Conservation (phyloP, 2,329 filamentous ascomycete species). For the Alternaria tenuissima region DNA sequence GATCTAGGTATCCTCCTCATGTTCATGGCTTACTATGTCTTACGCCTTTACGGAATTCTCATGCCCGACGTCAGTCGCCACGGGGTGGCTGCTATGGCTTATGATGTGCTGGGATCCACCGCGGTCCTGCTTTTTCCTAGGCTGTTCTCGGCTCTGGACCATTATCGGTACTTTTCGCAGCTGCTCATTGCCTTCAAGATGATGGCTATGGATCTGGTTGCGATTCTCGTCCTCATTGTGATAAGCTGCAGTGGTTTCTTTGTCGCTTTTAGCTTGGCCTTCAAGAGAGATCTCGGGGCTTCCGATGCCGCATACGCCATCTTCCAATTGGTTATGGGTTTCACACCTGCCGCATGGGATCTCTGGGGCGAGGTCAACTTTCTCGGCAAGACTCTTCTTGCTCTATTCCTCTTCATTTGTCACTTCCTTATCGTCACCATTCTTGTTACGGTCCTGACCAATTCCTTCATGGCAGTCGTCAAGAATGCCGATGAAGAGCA, state of each 20-base stretch:
- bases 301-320: conserved; percentile 84
- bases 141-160: conserved; percentile 90
- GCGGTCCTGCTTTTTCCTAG: conserved; percentile 89
- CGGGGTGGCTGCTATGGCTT: conserved; percentile 82
- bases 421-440: conserved; percentile 96
- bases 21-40: conserved; percentile 86
- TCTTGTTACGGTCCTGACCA: conserved; percentile 92
- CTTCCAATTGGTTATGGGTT: conserved; percentile 95
- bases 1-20: conserved; percentile 88
- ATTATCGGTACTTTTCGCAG: conserved; percentile 96
- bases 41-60: conserved; percentile 87
- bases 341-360: conserved; percentile 94
- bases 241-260: conserved; percentile 95
- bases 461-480: conserved; percentile 94
- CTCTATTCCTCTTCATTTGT: conserved; percentile 88
- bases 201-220: conserved; percentile 89
- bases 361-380: conserved; percentile 82
- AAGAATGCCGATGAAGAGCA: conserved; percentile 94
- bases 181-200: conserved; percentile 91
- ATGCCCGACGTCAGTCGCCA: conserved; percentile 74
- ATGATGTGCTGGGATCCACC: conserved; percentile 91
- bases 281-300: conserved; percentile 72
- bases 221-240: conserved; percentile 82
- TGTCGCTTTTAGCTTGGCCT: conserved; percentile 88
- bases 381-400: conserved; percentile 78